Evolutionary conservation across 2,329 filamentous ascomycete genomes (phyloP), one percentile per base, ranked within the genome.

Genomic region (Leptographium wingfieldii): DNA sequence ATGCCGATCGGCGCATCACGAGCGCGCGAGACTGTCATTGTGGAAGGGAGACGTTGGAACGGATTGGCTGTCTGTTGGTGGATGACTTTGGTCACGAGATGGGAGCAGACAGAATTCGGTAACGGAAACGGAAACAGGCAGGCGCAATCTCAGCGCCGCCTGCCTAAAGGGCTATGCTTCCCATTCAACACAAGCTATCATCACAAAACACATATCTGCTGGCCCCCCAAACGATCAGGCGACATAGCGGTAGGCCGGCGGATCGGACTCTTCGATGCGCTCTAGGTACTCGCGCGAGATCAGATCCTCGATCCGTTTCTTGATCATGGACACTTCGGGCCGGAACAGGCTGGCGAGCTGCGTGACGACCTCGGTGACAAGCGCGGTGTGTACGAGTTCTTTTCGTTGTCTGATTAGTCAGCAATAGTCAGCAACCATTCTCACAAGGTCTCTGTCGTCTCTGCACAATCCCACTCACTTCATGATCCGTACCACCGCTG

Each of bases 401-500:
- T 91, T 91, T 60, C 88, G 85, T 75, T 88, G 85, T 70, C 87
- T 40, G 48, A 35, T 35, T 35, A 35, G 33, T 35, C 33, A 35
- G 33, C 33, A 35, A 2, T 31, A 31, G 31, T 31, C 31, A 31
- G 31, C 31, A 31, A 5, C 31, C 31, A 7, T 31, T 31, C 31
- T 31, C 31, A 7, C 31, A 31, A 22, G 22, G 22, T 22, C 22
- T 22, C 22, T 22, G 22, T 22, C 22, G 22, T 22, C 29, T 31
- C 29, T 31, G 29, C 7, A 31, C 4, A 31, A 5, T 4, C 9
- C 9, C 5, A 80, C 84, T 55, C 80, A 91, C 87, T 92, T 92
- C 88, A 92, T 92, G 67, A 91, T 91, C 57, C 88, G 79, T 62
- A 92, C 88, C 65, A 92, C 78, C 5, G 87, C 86, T 9, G 88